A percentile compares a stretch with the other conserved stretches of the same genome.
phyloP scores from a whole-genome alignment of 495 filamentous ascomycete genomes.

The Aspergillus hancockii region DNA sequence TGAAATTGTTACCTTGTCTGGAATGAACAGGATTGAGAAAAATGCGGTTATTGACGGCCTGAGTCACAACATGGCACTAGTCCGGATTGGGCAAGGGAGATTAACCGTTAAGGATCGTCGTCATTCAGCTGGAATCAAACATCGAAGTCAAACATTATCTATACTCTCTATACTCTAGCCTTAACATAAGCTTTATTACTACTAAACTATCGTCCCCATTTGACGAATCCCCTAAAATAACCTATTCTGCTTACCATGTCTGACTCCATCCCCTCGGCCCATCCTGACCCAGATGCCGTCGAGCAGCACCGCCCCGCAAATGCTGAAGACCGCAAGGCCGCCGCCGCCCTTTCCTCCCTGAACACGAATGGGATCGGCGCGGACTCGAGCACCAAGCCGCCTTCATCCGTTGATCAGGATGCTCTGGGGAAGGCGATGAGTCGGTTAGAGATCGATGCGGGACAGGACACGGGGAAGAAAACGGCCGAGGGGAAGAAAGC shows the following conservation, averaged over 20 bases:
- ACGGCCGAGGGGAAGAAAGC: slow-evolving; percentile 42
- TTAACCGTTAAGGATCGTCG: too few relatives aligned
- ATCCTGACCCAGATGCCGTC: slow-evolving; percentile 64
- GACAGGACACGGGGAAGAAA: slow-evolving; percentile 26
- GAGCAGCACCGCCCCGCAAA: slow-evolving; percentile 60
- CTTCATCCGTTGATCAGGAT: slow-evolving; percentile 65
- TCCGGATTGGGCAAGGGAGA: background rate
- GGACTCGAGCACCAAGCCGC: slow-evolving; percentile 43
- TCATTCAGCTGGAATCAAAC: too few relatives aligned
- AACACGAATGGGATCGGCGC: slow-evolving; percentile 59
- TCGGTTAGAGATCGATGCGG: slow-evolving; percentile 54
- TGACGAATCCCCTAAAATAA: background rate
- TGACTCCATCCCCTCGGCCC: slow-evolving; percentile 67
- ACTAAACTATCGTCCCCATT: background rate
- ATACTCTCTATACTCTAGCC: too few relatives aligned
- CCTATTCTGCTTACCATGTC: slow-evolving; percentile 37
- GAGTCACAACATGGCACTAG: slow-evolving; percentile 10
- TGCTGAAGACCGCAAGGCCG: slow-evolving; percentile 89
- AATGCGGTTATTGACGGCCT: slow-evolving; percentile 14
- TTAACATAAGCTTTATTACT: background rate
- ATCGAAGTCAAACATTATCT: too few relatives aligned
- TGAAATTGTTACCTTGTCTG: background rate
- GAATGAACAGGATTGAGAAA: slow-evolving; percentile 1
- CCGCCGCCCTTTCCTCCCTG: slow-evolving; percentile 78
- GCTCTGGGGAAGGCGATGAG: slow-evolving; percentile 85